A percentile compares a stretch with the other conserved stretches of the same genome.
Conservation (phyloP, 352 stramenopile genomes). For the Pythium grandisporangium region DNA sequence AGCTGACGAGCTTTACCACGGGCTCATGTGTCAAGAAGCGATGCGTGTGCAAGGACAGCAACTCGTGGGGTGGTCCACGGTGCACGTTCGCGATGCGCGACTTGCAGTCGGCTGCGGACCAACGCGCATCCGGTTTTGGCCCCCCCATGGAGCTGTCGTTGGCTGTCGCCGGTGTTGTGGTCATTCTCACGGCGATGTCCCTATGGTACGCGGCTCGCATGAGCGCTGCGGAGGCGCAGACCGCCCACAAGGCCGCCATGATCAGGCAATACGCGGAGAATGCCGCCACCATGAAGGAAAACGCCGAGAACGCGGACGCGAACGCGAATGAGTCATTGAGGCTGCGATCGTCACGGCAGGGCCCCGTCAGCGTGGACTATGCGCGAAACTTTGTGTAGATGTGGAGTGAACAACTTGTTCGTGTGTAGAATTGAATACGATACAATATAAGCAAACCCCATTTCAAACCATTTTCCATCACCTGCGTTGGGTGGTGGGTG, state of each 20-base stretch:
- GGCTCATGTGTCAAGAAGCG: slow-evolving; percentile 24
- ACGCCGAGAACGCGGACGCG: no score
- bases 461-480: not conserved
- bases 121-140: slow-evolving; percentile 6
- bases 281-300: slow-evolving; percentile 4
- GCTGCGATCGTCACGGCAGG: not conserved
- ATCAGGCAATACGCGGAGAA: no score
- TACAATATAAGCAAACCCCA: not conserved
- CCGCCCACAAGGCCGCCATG: slow-evolving; percentile 6
- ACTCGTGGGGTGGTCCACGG: slow-evolving; percentile 21
- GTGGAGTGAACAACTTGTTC: not conserved
- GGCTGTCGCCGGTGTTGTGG: slow-evolving; percentile 5
- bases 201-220: slow-evolving; percentile 5
- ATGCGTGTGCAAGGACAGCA: slow-evolving; percentile 28
- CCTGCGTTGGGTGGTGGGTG: not conserved
- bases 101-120: slow-evolving; percentile 3
- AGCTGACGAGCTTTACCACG: slow-evolving; percentile 11
- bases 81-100: slow-evolving; percentile 16
- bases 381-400: slow-evolving; percentile 8
- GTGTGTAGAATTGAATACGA: not conserved
- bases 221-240: not conserved
- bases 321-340: not conserved
- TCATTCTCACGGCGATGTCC: slow-evolving; percentile 3
- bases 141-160: slow-evolving; percentile 10
- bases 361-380: slow-evolving; percentile 6